Evolutionary conservation across 768 basidiomycete species (phyloP), one percentile per base, ranked within the genome.

Genomic region (Suillus paluster): DNA sequence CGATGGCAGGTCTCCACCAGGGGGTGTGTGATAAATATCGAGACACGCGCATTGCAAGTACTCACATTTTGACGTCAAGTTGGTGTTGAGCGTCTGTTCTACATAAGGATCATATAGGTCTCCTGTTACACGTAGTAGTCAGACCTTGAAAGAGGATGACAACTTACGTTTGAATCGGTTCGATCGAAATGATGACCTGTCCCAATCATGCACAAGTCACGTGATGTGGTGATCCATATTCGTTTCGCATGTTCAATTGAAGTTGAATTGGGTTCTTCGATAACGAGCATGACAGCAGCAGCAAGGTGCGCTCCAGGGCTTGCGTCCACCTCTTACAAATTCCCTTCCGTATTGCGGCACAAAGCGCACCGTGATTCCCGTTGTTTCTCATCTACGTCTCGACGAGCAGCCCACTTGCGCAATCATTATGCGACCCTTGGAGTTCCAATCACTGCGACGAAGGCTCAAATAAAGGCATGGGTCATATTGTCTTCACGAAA

Each of bases 381-480:
- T 19, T 57, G 14, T 9, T 74, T 75, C 50, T 71, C 73, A 33
- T 75, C 64, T 10, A 63, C 70, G 1, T 12, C 58, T 6, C 42
- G 49, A 41, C 34, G 49, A 38, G 19, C 66, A 56, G 54, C 62
- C 9, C 70, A 64, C 14, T 63, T 61, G 15, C 17, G 45, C 45
- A 71, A 76, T 44, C 73, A 75, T 34, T 76, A 76, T 52, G 68
- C 71, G 4, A 38, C 63, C 5, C 73, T 76, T 11, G 63, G 66
- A 4, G 53, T 75, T 44, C 70, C 75, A 14, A 63, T 67, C 46
- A 64, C 62, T 14, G 73, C 75, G 38, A 76, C 73, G 44, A 73
- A 63, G 52, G 75, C 73, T 19, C 73, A 75, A 36, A 76, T 75
- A 63, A 75, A 75, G 70, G 73, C 75, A 62, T 30, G 30, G 11